Evolutionary conservation across 2,329 filamentous ascomycete genomes (phyloP).

Genomic region (Claviceps citrina): DNA sequence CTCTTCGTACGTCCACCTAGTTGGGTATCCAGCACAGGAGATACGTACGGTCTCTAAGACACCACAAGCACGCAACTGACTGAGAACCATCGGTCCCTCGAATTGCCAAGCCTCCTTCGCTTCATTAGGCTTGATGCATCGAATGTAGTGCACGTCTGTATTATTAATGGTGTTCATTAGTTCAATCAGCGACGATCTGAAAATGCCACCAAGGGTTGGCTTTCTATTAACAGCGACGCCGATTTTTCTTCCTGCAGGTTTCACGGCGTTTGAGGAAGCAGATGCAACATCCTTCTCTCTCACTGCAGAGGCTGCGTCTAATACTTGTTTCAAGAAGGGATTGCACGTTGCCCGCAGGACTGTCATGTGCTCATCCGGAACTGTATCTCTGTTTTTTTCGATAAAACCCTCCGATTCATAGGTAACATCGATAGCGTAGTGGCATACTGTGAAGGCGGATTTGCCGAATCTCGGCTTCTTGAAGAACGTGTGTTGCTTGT

Average conservation of each 20-base stretch:
- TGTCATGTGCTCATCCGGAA: slow-evolving; percentile 95
- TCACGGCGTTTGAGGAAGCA: slow-evolving; percentile 54
- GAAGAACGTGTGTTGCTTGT: slow-evolving; percentile 94
- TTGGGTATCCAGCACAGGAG: slow-evolving; percentile 92
- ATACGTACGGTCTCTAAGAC: slow-evolving; percentile 96
- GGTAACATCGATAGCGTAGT: slow-evolving; percentile 94
- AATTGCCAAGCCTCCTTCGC: slow-evolving; percentile 95
- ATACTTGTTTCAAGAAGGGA: slow-evolving; percentile 65
- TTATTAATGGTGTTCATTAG: slow-evolving; percentile 96
- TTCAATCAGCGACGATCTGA: slow-evolving; percentile 95
- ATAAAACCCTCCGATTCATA: slow-evolving; percentile 99
- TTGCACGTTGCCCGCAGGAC: slow-evolving; percentile 76
- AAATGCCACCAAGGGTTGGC: slow-evolving; percentile 92
- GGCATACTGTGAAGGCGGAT: slow-evolving; percentile 92
- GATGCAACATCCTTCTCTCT: slow-evolving; percentile 73
- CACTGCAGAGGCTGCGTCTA: slow-evolving; percentile 72
- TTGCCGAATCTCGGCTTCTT: slow-evolving; percentile 98
- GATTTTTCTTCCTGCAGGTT: slow-evolving; percentile 70
- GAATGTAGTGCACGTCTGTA: slow-evolving; percentile 96
- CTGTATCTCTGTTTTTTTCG: slow-evolving; percentile 97
- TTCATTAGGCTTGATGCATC: slow-evolving; percentile 98
- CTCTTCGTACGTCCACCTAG: slow-evolving; percentile 96
- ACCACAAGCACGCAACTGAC: slow-evolving; percentile 93
- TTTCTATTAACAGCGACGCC: slow-evolving; percentile 89
- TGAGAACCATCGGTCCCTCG: slow-evolving; percentile 95